These are phyloP conservation scores for Cadophora luteo-olivacea DNA, from an alignment of 2,329 filamentous ascomycete species.

Conservation along the genomic window DNA sequence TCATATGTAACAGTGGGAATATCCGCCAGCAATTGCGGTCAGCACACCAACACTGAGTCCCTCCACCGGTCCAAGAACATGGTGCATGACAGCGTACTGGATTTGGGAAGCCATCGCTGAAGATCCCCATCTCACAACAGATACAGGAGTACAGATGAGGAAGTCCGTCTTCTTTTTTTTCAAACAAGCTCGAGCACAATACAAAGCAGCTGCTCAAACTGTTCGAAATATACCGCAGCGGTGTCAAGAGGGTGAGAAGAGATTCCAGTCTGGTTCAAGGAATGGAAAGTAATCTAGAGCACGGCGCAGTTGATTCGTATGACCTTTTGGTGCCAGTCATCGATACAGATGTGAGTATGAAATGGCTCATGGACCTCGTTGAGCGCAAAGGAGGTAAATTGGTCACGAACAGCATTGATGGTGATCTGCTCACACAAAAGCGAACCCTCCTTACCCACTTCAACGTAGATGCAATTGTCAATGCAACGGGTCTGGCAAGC, in stretches of 20 bases:
- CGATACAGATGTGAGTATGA: constrained; percentile 21
- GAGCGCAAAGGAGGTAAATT: constrained; percentile 15
- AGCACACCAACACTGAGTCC: constrained; percentile 19
- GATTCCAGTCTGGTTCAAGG: neutral
- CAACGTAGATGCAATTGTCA: constrained; percentile 19
- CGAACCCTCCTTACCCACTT: neutral
- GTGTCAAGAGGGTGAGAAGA: neutral
- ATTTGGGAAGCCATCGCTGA: constrained; percentile 19
- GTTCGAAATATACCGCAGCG: neutral
- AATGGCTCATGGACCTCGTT: constrained; percentile 19
- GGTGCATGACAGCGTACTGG: constrained; percentile 18
- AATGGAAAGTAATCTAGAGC: neutral
- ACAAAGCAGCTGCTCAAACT: constrained; percentile 8
- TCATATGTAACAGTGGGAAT: constrained; percentile 13
- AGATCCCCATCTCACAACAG: constrained; percentile 10
- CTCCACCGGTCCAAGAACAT: constrained; percentile 13
- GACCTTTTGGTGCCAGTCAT: constrained; percentile 21
- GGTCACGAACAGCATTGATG: constrained; percentile 17
- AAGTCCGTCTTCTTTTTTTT: constrained; percentile 19
- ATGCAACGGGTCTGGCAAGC: constrained; percentile 18
- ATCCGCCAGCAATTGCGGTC: constrained; percentile 18
- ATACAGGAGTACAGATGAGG: constrained; percentile 18
- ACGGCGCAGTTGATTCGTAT: constrained; percentile 19
- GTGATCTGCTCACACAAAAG: constrained; percentile 16
- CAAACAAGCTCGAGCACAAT: neutral